Evolutionary conservation across 768 basidiomycete genomes (phyloP), one percentile per base, ranked within the genome.

Genomic region (Rhizopogon roseolus): DNA sequence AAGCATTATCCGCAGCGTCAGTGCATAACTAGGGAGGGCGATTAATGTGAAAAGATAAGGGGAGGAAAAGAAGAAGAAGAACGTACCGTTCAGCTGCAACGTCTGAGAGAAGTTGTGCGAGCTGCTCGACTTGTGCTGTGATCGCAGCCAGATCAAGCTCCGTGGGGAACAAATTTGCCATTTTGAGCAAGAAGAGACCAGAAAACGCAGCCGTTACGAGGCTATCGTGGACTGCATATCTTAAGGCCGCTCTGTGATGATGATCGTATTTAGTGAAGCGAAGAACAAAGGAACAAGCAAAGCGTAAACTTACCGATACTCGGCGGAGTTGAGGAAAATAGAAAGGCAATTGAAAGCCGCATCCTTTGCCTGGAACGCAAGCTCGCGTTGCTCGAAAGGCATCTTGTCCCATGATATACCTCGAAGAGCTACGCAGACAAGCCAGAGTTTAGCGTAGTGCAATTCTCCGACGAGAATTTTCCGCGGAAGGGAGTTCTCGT

Each of bases 321-420:
- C 86, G 5, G 82, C 76, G 17, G 89, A 90, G 52, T 82, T 83
- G 59, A 96, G 75, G 71, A 95, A 93, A 49, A 90, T 88, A 43
- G 86, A 80, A 41, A 98, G 72, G 65, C 92, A 94, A 58, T 85
- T 84, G 36, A 88, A 84, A 5, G 94, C 94, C 0, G 93, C 89
- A 63, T 95, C 92, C 72, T 94, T 96, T 27, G 93, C 94, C 63
- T 95, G 90, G 75, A 96, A 95, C 3, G 93, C 93, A 43, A 96
- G 78, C 67, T 96, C 94, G 38, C 93, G 85, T 65, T 96, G 94
- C 68, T 97, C 94, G 56, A 90, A 92, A 4, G 92, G 85, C 87
- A 97, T 92, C 70, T 93, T 94, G 64, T 97, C 93, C 94, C 93
- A 98, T 5, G 90, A 84, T 25, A 88, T 90, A 16, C 94, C 94